Evolutionary conservation across 768 basidiomycete genomes (phyloP).

Genomic region (Sarcomyxa edulis): DNA sequence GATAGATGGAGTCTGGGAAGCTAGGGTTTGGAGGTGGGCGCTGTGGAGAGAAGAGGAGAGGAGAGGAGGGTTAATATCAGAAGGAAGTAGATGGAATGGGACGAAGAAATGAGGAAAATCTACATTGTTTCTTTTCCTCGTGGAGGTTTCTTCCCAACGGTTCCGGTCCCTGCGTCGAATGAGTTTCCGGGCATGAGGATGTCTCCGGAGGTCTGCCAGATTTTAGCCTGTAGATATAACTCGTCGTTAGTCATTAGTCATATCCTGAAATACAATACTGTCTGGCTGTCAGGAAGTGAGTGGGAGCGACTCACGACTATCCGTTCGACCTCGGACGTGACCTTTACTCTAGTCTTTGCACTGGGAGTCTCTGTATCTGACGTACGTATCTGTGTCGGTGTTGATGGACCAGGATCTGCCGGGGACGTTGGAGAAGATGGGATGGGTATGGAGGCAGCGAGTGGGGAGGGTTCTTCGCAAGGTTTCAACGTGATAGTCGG

Average conservation of each 20-base stretch:
- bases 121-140: constrained; percentile 61
- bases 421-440: background rate
- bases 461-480: no score
- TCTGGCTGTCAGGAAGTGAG: constrained; percentile 1
- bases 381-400: background rate
- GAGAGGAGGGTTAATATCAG: constrained; percentile 5
- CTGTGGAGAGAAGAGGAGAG: constrained; percentile 25
- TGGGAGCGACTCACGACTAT: constrained; percentile 46
- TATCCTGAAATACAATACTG: background rate
- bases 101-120: constrained; percentile 13
- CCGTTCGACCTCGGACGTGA: constrained; percentile 60
- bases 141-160: constrained; percentile 33
- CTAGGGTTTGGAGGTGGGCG: constrained; percentile 50
- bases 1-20: constrained; percentile 44
- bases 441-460: background rate
- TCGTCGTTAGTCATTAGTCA: background rate
- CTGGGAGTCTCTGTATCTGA: constrained; percentile 4
- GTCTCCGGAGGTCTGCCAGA: constrained; percentile 65
- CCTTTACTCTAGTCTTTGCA: constrained; percentile 24
- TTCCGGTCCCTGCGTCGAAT: constrained; percentile 24
- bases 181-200: constrained; percentile 52
- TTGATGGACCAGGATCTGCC: constrained; percentile 1
- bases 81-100: background rate
- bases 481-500: no score
- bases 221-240: constrained; percentile 45